Evolutionary conservation across 2,329 filamentous ascomycete species (phyloP).

Genomic region (Ophiostoma novo-ulmi): DNA sequence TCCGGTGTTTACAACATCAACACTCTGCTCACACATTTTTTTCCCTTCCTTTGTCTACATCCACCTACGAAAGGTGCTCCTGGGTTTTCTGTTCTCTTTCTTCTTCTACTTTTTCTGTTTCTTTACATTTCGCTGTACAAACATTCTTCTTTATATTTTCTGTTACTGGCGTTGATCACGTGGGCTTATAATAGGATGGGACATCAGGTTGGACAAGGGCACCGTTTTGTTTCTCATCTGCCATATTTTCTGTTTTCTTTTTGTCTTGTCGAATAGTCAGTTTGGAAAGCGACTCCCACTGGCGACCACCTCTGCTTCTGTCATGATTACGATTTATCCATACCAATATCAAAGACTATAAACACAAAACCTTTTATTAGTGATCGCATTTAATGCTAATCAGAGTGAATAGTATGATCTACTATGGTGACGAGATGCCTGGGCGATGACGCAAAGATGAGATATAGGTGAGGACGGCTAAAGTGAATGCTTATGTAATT

Average conservation of each 20-base stretch:
- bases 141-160: background rate
- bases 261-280: background rate
- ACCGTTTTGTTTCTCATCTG: background rate
- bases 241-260: background rate
- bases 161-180: slow-evolving; percentile 17
- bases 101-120: background rate
- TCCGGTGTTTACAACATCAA: background rate
- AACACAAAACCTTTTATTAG: background rate
- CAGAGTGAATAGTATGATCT: too few relatives aligned
- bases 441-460: too few relatives aligned
- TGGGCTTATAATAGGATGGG: slow-evolving; percentile 4
- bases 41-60: slow-evolving; percentile 11
- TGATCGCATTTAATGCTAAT: background rate
- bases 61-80: background rate
- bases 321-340: background rate
- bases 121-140: slow-evolving; percentile 18
- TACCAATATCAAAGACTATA: background rate
- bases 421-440: too few relatives aligned
- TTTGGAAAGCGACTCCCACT: slow-evolving; percentile 12
- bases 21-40: slow-evolving; percentile 1
- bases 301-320: background rate
- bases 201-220: slow-evolving; percentile 8
- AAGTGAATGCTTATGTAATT: background rate
- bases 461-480: too few relatives aligned
- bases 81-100: slow-evolving; percentile 13